These are phyloP conservation scores for Tranzscheliella williamsii DNA, from an alignment of 1,284 basidiomycete species.

Conservation along the genomic window DNA sequence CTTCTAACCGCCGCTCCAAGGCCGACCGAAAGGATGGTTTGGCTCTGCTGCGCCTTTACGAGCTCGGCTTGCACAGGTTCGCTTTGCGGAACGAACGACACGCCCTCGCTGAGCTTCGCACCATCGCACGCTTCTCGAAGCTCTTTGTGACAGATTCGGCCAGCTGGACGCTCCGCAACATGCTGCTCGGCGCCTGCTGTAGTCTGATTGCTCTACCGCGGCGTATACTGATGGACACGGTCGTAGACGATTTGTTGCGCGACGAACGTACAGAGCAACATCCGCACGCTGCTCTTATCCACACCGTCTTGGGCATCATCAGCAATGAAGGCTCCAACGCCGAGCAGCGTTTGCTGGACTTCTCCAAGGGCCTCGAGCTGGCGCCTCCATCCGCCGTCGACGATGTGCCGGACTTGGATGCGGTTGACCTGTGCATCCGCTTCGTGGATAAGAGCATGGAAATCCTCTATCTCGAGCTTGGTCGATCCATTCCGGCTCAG, in stretches of 20 bases:
- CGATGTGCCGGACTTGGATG: constrained; percentile 21
- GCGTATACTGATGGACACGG: constrained; percentile 14
- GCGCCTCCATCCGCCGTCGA: constrained; percentile 7
- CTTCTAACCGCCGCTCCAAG: constrained; percentile 1
- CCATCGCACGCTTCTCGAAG: constrained; percentile 22
- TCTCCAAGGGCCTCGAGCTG: constrained; percentile 26
- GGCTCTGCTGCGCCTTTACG: constrained; percentile 16
- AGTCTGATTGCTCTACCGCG: constrained; percentile 23
- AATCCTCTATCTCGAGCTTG: constrained; percentile 24
- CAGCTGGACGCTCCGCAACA: constrained; percentile 28
- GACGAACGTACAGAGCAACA: constrained; percentile 1
- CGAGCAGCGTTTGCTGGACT: constrained; percentile 11
- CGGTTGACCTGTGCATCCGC: constrained; percentile 28
- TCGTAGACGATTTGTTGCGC: constrained; percentile 7
- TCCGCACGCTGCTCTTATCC: constrained; percentile 6
- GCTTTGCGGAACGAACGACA: constrained; percentile 13
- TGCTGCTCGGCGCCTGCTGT: constrained; percentile 24
- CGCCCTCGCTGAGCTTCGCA: constrained; percentile 20
- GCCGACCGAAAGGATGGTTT: constrained; percentile 28
- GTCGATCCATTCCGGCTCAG: constrained; percentile 11
- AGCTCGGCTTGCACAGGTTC: constrained; percentile 21
- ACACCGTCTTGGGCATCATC: constrained; percentile 1
- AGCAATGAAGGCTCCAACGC: background rate
- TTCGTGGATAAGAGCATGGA: constrained; percentile 37
- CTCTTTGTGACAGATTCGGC: constrained; percentile 15